These are phyloP conservation scores for Alternaria hordeiaustralica DNA, from an alignment of 2,329 filamentous ascomycete species.

Conservation along the genomic window DNA sequence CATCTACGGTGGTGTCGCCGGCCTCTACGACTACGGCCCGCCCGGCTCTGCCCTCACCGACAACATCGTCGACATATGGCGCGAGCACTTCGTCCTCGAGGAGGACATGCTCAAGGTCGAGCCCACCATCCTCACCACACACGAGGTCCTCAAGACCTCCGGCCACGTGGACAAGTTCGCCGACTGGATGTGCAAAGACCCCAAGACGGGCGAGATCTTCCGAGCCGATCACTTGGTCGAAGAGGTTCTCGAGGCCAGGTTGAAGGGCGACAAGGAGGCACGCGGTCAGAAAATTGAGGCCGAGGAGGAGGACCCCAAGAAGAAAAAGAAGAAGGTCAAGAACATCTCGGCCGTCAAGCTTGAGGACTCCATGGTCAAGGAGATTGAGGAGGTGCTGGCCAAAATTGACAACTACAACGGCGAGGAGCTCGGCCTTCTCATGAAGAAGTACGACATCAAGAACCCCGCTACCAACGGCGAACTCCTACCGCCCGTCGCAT, in stretches of 20 bases:
- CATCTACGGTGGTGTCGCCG: conserved; percentile 87
- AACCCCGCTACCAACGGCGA: conserved; percentile 82
- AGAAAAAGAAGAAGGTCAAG: conserved; percentile 86
- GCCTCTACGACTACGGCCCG: conserved; percentile 92
- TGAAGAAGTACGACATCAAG: conserved; percentile 85
- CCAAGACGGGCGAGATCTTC: conserved; percentile 95
- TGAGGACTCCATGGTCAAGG: conserved; percentile 81
- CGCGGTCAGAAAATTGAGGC: conserved; percentile 79
- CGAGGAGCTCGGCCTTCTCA: conserved; percentile 82
- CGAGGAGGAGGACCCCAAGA: conserved; percentile 79
- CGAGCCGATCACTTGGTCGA: conserved; percentile 96
- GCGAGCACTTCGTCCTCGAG: conserved; percentile 90
- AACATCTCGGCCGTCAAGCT: conserved; percentile 72
- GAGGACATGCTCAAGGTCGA: conserved; percentile 97
- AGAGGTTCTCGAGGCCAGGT: conserved; percentile 83
- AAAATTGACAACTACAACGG: conserved; percentile 96
- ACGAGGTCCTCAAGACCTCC: conserved; percentile 88
- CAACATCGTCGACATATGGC: conserved; percentile 87
- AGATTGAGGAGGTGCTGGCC: conserved; percentile 91
- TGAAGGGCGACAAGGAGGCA: conserved; percentile 92
- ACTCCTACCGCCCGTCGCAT: conserved; percentile 81
- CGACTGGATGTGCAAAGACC: conserved; percentile 99
- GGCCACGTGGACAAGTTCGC: conserved; percentile 98
- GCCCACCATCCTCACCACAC: conserved; percentile 90
- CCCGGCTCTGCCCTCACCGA: conserved; percentile 85